Base-by-base conservation (phyloP, 306 rosid genomes). In the Quercus parvula region DNA sequence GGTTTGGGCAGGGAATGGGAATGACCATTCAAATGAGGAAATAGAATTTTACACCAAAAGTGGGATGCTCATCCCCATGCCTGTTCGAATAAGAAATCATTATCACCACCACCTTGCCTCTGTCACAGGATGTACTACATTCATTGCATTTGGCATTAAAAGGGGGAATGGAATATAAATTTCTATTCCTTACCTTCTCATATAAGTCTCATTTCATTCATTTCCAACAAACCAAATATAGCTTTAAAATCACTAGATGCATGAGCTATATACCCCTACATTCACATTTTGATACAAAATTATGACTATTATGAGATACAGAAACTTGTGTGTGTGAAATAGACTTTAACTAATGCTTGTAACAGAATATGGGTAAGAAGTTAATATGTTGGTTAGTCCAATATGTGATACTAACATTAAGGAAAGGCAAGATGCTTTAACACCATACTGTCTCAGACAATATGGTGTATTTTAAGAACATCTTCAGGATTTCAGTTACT, bases 241-340 rank as follows among this genome's bases (percentile, higher is more conserved):
- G 57, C 80, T 58, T 28, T 22, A 68, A 69, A 74, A 63, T 76
- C 57, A 55, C 30, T 18, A 24, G 77, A 72, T 70, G 69, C 66
- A 76, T 75, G 33, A 63, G 27, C 54, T 56, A 20, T 71, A 4
- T 68, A 38, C 38, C 9, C n/a, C 19, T 1, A 31, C 76, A 8
- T 54, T 63, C 4, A 54, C 30, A 12, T 71, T 1, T 24, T 61
- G 56, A 41, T 68, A 11, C 35, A 19, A 38, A 59, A 33, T 71
- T 5, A 33, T 33, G 1, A 12, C 28, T 35, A 51, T 31, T 30
- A 24, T 38, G 62, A 61, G 67, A 31, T 24, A 56, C 57, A 52
- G 52, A 12, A 5, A 9, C n/a, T 28, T 28, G 38, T 27, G 2
- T 33, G 19, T 27, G 28, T 46, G 52, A 46, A 27, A 9, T 3